Conservation (phyloP, 176 grass and related monocot species). For the Zoysia pacifica region DNA sequence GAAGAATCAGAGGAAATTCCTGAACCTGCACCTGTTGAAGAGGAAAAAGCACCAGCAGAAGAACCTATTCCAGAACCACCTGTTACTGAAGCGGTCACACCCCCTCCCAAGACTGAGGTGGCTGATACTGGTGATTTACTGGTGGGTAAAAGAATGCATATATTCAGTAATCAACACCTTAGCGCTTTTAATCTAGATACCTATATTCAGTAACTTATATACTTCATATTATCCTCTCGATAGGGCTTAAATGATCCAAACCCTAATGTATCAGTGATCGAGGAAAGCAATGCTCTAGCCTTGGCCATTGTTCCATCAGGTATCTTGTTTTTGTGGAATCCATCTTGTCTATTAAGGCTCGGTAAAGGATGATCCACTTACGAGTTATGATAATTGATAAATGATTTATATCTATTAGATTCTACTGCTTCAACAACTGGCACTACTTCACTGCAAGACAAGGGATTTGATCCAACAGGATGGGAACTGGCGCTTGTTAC, state of each 20-base stretch:
- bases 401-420: constrained; percentile 47
- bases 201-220: constrained; percentile 7
- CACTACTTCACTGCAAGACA: constrained; percentile 58
- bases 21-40: constrained; percentile 49
- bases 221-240: constrained; percentile 14
- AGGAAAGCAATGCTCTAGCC: constrained; percentile 90
- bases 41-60: constrained; percentile 66
- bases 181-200: constrained; percentile 21
- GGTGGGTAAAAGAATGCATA: constrained; percentile 51
- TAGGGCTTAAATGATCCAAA: constrained; percentile 81
- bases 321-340: constrained; percentile 29
- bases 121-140: constrained; percentile 77
- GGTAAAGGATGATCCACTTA: constrained; percentile 4
- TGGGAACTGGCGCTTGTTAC: constrained; percentile 98
- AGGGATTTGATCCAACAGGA: constrained; percentile 96
- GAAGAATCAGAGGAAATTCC: constrained; percentile 64
- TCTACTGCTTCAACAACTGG: constrained; percentile 47
- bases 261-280: constrained; percentile 80
- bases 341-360: neutral
- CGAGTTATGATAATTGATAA: constrained; percentile 18
- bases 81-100: constrained; percentile 55
- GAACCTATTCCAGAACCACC: constrained; percentile 48
- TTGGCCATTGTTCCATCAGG: constrained; percentile 78
- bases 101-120: constrained; percentile 39
- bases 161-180: neutral